Percentiles rank a stretch among this genome's conserved stretches.
Conservation (phyloP, 805 yeast species). For the Yamadazyma tumulicola region DNA sequence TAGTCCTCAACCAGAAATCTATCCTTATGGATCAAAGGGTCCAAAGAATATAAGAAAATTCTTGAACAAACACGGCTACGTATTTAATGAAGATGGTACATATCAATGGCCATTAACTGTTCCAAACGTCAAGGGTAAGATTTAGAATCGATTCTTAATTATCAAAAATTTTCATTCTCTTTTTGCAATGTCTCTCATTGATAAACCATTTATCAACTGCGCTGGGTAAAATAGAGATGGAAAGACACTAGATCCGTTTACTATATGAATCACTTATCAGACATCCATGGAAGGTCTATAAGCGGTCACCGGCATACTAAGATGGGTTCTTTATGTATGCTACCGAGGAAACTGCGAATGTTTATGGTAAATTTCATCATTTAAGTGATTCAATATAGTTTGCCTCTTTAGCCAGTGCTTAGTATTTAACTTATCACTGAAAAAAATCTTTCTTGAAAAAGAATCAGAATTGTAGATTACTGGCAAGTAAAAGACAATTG, state of each 20-base stretch:
- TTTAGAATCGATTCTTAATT: too few relatives aligned
- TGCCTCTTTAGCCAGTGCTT: constrained; percentile 24
- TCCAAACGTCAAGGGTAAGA: constrained; percentile 33
- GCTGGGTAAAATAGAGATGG: too few relatives aligned
- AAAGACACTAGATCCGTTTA: background rate
- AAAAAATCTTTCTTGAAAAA: constrained; percentile 8
- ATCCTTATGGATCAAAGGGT: constrained; percentile 91
- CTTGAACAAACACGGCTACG: constrained; percentile 68
- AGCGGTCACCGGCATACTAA: constrained; percentile 85
- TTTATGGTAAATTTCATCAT: constrained; percentile 75
- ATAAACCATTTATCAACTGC: too few relatives aligned
- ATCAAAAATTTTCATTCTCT: too few relatives aligned
- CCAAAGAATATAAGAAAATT: constrained; percentile 64
- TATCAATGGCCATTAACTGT: constrained; percentile 92
- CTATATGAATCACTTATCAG: constrained; percentile 47
- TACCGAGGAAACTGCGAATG: constrained; percentile 98
- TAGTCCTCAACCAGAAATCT: constrained; percentile 64
- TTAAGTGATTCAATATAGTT: constrained; percentile 18
- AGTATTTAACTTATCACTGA: constrained; percentile 12
- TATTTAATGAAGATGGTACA: constrained; percentile 54
- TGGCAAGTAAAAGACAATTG: constrained; percentile 81
- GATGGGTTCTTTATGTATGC: constrained; percentile 82
- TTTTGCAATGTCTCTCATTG: too few relatives aligned
- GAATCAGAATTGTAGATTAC: constrained; percentile 68
- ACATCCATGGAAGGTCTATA: constrained; percentile 87